phyloP scores from a whole-genome alignment of 495 filamentous ascomycete genomes.

The Penicillium lagena region DNA sequence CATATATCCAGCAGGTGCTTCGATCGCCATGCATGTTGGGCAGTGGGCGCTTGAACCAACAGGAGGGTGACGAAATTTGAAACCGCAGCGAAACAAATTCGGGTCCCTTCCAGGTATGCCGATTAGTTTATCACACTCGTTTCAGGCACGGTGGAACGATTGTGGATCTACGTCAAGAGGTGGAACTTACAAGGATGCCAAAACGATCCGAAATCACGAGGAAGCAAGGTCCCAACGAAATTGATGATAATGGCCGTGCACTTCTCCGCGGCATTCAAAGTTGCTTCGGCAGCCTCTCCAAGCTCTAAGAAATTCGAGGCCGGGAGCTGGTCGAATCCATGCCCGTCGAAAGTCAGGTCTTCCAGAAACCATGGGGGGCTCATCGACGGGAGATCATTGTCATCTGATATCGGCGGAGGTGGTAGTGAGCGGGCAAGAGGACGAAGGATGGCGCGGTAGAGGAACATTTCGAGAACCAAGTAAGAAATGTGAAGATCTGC shows the following conservation, averaged over 20 bases:
- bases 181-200: slow-evolving; percentile 13
- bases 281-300: slow-evolving; percentile 3
- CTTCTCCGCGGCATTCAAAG: slow-evolving; percentile 11
- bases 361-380: slow-evolving; percentile 1
- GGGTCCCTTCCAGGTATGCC: slow-evolving; percentile 10
- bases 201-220: slow-evolving; percentile 7
- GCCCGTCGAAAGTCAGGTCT: no score
- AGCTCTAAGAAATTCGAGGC: slow-evolving; percentile 8
- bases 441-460: slow-evolving; percentile 9
- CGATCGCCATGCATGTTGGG: slow-evolving; percentile 8
- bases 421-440: slow-evolving; percentile 9
- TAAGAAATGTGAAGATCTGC: slow-evolving; percentile 13
- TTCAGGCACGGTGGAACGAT: no score
- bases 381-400: not conserved
- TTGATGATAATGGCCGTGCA: slow-evolving; percentile 10
- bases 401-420: slow-evolving; percentile 7
- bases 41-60: slow-evolving; percentile 8
- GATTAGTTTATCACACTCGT: no score
- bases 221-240: slow-evolving; percentile 7
- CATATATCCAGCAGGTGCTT: slow-evolving; percentile 8
- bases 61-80: slow-evolving; percentile 11
- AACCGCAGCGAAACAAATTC: slow-evolving; percentile 9
- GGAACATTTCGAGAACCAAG: slow-evolving; percentile 7
- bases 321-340: slow-evolving; percentile 4
- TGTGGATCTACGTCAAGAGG: no score